Base-by-base conservation (phyloP, 2,329 filamentous ascomycete species). In the Stachybotrys echinatus region DNA sequence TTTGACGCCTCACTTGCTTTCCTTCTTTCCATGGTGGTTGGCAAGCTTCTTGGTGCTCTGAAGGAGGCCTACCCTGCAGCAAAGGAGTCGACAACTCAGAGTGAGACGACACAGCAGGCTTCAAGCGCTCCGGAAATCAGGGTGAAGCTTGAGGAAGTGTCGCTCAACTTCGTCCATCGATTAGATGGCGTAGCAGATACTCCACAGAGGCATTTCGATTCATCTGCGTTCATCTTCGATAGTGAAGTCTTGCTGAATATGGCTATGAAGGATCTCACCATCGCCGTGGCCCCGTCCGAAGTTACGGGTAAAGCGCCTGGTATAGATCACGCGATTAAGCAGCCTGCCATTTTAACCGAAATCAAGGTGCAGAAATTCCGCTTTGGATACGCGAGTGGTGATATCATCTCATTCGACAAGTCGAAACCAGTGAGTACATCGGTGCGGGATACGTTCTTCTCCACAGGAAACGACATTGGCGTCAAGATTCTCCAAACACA, bases 331-430 rank as follows among this genome's bases (percentile, higher is more conserved):
- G n/a, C 55, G n/a, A 23, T 21, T 56, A 71, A 43, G 63, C 67
- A 57, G 17, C 45, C 53, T 18, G 61, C 57, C 34, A 54, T 58
- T 14, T 48, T 61, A 38, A 71, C 61, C 5, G 73, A 64, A 39
- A 57, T 83, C 12, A 69, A 75, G 42, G 58, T 85, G 2, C 72
- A 80, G 54, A 81, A 79, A 53, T 80, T 87, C 57, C 72, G 71
- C 0, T 82, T 87, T 56, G 83, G 83, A 1, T 86, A 87, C 59
- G 73, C 75, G 2, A 73, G 80, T 52, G 81, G 80, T 38, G 77
- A 83, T 49, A 84, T 87, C 34, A 54, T 87, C 34, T 84, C 79
- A 2, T 87, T 87, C 53, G 78, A 85, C 55, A 73, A 75, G 38
- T 73, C 71, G 18, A 68, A 75, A 34, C 77, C 80, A 44, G 77